phyloP scores from a whole-genome alignment of 768 basidiomycete genomes.

The Lentinus tigrinus region DNA sequence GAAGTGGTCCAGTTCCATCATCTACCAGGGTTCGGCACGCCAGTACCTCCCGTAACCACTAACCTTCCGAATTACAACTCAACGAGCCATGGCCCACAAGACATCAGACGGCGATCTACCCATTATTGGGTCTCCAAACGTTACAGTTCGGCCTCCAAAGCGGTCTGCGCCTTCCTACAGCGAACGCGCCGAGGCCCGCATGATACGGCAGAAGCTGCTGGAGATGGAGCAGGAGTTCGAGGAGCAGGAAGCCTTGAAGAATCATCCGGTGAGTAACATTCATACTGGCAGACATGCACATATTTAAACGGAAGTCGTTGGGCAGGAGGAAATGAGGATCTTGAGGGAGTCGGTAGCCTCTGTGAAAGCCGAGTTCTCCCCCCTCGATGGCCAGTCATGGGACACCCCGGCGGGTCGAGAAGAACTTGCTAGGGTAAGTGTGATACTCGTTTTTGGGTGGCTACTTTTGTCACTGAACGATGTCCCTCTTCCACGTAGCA shows the following conservation, averaged over 20 bases:
- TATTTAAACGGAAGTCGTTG: not conserved
- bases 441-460: not conserved
- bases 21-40: no score
- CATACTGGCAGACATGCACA: not conserved
- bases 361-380: conserved; percentile 3
- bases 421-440: not conserved
- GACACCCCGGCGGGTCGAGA: not conserved
- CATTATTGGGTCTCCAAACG: not conserved
- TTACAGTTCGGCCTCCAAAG: not conserved
- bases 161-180: not conserved
- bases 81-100: no score
- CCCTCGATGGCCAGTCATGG: conserved; percentile 11
- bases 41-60: no score
- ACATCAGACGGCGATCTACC: no score
- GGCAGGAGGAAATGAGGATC: not conserved
- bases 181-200: not conserved
- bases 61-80: no score
- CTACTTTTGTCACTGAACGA: not conserved
- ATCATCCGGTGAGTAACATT: not conserved
- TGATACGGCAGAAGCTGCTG: not conserved
- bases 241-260: not conserved
- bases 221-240: conserved; percentile 2
- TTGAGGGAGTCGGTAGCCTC: conserved; percentile 1
- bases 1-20: no score
- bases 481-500: not conserved